Evolutionary conservation across 1,284 basidiomycete genomes (phyloP).

Genomic region (Microbotryum intermedium): DNA sequence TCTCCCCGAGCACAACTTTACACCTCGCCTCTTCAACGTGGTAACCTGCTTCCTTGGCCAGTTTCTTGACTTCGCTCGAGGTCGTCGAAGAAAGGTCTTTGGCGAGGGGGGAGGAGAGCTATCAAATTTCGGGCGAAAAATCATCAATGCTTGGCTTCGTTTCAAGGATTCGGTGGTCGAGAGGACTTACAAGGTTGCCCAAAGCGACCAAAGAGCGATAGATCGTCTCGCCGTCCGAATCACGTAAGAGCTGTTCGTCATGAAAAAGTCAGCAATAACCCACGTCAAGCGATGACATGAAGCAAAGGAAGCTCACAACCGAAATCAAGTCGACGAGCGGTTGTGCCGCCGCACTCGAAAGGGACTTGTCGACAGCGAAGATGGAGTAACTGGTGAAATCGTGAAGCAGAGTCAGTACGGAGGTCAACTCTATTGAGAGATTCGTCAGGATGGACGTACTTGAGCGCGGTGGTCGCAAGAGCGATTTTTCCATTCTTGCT

Average conservation of each 20-base stretch:
- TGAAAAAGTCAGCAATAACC: slow-evolving; percentile 6
- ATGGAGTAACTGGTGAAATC: slow-evolving; percentile 41
- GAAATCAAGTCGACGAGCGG: slow-evolving; percentile 31
- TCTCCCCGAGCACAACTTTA: no score
- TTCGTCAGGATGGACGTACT: slow-evolving; percentile 46
- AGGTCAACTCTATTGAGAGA: not conserved
- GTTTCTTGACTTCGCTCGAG: no score
- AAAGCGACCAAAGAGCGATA: slow-evolving; percentile 79
- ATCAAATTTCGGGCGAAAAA: no score
- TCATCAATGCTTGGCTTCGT: not conserved
- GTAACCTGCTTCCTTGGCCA: no score
- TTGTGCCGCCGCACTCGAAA: slow-evolving; percentile 32
- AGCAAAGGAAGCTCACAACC: slow-evolving; percentile 24
- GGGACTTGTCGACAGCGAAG: slow-evolving; percentile 37
- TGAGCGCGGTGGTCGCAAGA: slow-evolving; percentile 66
- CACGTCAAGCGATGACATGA: not conserved
- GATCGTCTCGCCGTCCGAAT: slow-evolving; percentile 69
- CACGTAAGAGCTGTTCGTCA: slow-evolving; percentile 53
- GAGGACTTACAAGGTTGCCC: slow-evolving; percentile 65
- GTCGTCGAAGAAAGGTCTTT: no score
- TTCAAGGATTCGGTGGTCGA: not conserved
- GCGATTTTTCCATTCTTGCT: slow-evolving; percentile 64
- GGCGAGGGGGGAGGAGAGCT: no score
- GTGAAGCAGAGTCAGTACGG: not conserved
- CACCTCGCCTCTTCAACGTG: no score